These are phyloP conservation scores for Pinus tabuliformis DNA, from an alignment of 75 land plant genomes.

Conservation along the genomic window DNA sequence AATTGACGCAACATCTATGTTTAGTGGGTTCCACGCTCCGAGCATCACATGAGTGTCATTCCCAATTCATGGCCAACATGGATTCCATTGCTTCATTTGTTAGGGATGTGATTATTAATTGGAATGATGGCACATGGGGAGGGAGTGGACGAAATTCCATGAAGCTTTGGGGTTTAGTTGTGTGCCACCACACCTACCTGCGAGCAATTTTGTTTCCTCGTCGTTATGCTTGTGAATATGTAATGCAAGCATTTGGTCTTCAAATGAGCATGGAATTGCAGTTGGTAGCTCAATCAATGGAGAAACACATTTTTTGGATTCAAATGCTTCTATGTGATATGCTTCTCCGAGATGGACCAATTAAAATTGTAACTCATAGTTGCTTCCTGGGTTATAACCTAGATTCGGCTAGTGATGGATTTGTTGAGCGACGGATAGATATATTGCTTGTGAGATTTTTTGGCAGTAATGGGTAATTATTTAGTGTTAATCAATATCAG, in stretches of 20 bases:
- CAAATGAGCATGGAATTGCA: slow-evolving; percentile 98
- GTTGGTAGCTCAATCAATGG: slow-evolving; percentile 69
- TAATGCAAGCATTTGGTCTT: slow-evolving; percentile 97
- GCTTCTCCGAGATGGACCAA: slow-evolving; percentile 93
- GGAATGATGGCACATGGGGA: slow-evolving; percentile 9
- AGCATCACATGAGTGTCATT: slow-evolving; percentile 96
- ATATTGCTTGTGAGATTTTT: too few relatives aligned
- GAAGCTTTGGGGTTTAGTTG: slow-evolving; percentile 94
- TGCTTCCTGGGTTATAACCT: too few relatives aligned
- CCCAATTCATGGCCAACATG: slow-evolving; percentile 99
- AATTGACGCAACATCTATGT: slow-evolving; percentile 72
- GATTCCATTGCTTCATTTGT: slow-evolving; percentile 89
- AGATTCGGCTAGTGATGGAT: too few relatives aligned
- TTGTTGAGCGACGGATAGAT: slow-evolving; percentile 78
- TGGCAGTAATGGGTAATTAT: too few relatives aligned
- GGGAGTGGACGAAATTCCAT: slow-evolving; percentile 26
- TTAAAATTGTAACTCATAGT: slow-evolving; percentile 93
- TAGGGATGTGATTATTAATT: slow-evolving; percentile 85
- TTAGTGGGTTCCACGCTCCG: slow-evolving; percentile 94
- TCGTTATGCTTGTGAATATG: slow-evolving; percentile 92
- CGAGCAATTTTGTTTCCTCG: slow-evolving; percentile 82
- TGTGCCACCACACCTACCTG: slow-evolving; percentile 91
- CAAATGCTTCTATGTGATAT: slow-evolving; percentile 95
- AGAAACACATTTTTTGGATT: slow-evolving; percentile 81
- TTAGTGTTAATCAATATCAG: too few relatives aligned